Evolutionary conservation across 2,329 filamentous ascomycete species (phyloP).

Genomic region (Fusarium domesticum): DNA sequence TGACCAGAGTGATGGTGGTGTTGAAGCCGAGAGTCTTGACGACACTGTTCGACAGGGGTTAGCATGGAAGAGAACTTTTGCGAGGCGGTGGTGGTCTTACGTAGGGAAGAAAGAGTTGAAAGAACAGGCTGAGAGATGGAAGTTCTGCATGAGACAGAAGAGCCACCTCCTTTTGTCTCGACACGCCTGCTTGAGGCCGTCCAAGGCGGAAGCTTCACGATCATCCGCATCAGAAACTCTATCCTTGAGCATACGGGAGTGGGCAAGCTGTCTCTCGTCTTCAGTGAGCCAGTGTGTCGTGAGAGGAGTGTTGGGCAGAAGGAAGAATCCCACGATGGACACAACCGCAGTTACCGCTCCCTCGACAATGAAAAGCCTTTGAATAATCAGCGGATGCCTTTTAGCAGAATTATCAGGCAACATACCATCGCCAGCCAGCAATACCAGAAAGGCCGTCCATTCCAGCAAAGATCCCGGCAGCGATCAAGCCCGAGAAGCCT

Average conservation of each 20-base stretch:
- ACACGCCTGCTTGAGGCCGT: constrained; percentile 48
- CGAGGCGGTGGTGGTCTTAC: constrained; percentile 13
- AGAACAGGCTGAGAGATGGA: constrained; percentile 49
- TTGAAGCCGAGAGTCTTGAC: constrained; percentile 49
- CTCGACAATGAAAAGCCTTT: constrained; percentile 47
- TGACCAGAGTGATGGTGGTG: constrained; percentile 47
- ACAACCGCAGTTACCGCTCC: constrained; percentile 43
- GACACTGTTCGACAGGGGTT: constrained; percentile 28
- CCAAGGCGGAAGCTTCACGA: constrained; percentile 39
- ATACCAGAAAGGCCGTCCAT: constrained; percentile 47
- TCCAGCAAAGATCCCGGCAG: constrained; percentile 55
- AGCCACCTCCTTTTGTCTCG: constrained; percentile 51
- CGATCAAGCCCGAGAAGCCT: constrained; percentile 63
- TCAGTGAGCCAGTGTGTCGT: constrained; percentile 44
- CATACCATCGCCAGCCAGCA: constrained; percentile 58
- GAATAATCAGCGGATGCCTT: neutral
- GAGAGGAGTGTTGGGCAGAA: constrained; percentile 40
- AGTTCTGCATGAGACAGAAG: constrained; percentile 54
- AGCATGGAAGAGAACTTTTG: neutral
- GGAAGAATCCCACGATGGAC: constrained; percentile 30
- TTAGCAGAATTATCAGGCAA: neutral
- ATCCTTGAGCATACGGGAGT: constrained; percentile 48
- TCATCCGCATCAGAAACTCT: constrained; percentile 46
- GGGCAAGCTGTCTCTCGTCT: constrained; percentile 47
- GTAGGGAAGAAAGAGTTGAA: constrained; percentile 47